phyloP scores from a whole-genome alignment of 352 stramenopile genomes.

The Phytopythium chamaehyphon region DNA sequence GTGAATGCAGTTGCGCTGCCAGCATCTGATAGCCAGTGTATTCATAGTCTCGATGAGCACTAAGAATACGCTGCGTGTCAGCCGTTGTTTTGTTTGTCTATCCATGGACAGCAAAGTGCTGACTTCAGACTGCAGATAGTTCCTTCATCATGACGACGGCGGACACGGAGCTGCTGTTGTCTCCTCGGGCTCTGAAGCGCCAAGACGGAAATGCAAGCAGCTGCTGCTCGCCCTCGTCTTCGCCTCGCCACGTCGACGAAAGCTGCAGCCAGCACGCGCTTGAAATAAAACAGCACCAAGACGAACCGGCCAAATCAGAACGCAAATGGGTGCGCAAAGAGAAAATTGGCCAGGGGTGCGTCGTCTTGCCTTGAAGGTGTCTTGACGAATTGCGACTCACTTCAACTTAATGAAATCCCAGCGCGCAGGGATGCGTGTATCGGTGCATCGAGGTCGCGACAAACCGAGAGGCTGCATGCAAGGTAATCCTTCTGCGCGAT shows the following conservation, averaged over 20 bases:
- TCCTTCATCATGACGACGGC: too few species aligned
- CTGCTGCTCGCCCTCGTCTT: conserved; percentile 19
- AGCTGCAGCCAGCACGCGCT: conserved; percentile 13
- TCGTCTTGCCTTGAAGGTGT: neutral
- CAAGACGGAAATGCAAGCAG: neutral
- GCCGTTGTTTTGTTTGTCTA: conserved; percentile 3
- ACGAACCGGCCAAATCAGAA: neutral
- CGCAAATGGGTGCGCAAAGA: conserved; percentile 63
- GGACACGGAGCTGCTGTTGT: too few species aligned
- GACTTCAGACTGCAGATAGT: too few species aligned
- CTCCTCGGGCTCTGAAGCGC: neutral
- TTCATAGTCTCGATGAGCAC: too few species aligned
- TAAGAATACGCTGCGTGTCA: too few species aligned
- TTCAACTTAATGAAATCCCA: conserved; percentile 5
- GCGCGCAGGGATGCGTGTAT: conserved; percentile 71
- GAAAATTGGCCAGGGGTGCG: conserved; percentile 75
- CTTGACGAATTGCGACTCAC: conserved; percentile 1
- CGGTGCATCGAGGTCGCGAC: conserved; percentile 55
- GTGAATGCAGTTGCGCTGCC: too few species aligned
- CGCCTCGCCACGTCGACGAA: conserved; percentile 16
- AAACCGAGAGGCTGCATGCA: conserved; percentile 52
- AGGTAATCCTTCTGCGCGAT: conserved; percentile 62
- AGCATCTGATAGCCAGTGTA: too few species aligned
- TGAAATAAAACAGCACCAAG: neutral
- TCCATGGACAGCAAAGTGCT: conserved; percentile 6